Base-by-base conservation (phyloP, 2,329 filamentous ascomycete genomes). In the Diplocarpon mali region DNA sequence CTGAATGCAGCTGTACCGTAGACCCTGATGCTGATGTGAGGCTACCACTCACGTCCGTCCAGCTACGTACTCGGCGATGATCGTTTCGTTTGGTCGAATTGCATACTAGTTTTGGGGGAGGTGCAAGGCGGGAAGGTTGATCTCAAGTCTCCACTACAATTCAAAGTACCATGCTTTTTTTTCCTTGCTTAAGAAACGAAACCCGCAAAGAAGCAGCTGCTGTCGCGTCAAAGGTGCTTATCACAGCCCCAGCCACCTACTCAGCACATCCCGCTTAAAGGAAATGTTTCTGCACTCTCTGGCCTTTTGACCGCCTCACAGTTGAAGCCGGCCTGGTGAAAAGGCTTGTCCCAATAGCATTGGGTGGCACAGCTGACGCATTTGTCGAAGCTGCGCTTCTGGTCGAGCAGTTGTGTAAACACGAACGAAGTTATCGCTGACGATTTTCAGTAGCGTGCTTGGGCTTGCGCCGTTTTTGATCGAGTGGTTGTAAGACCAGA, bases 321-420 rank as follows among this genome's bases (percentile, higher is more conserved):
- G 65, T 68, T 4, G 47, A 58, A 5, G 64, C 61, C 2, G 71
- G 71, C 0, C 51, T 73, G 2, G 60, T 76, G 54, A 69, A 68
- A 51, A 67, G 64, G 9, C 67, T 73, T 44, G 59, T 76, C 7
- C 63, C 71, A 1, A 55, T 61, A 3, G 40, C 60, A 2, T 59
- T 72, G 5, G 72, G 72, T 27, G 74, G 73, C 13, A 37, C 39
- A 1, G 65, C 64, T 5, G 64, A 62, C 1, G 64, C 61, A 8
- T 59, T 76, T 0, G 45, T 72, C 6, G 70, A 75, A 41, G 65
- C 69, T 1, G 66, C 69, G 0, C 65, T 76, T 34, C 50, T 73
- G 12, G 66, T 74, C 0, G 72, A 76, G 51, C 72, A 76, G 48
- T 64, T 72, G 46, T 75, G 71, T 51, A 61, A 68, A 1, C 66